These are phyloP conservation scores for Solanum appendiculatum DNA, from an alignment of 257 asterid genomes.

Conservation along the genomic window DNA sequence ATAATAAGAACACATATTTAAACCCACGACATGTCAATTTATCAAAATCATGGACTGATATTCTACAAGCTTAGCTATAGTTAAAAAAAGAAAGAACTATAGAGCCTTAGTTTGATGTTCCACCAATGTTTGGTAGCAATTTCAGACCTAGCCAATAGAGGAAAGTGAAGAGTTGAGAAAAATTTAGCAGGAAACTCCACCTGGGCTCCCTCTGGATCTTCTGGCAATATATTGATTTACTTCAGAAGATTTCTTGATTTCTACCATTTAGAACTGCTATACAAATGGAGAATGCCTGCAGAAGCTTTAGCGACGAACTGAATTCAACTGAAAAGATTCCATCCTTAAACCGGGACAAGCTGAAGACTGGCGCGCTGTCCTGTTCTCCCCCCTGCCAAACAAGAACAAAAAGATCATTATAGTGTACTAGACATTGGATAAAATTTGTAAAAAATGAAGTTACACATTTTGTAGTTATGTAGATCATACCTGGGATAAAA, in stretches of 20 bases:
- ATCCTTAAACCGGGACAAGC: conserved; percentile 43
- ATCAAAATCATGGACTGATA: background rate
- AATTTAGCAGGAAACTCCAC: conserved; percentile 28
- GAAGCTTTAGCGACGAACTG: conserved; percentile 38
- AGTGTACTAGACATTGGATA: background rate
- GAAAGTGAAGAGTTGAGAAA: conserved; percentile 30
- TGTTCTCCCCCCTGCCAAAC: conserved; percentile 33
- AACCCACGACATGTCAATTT: background rate
- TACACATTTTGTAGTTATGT: background rate
- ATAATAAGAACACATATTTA: background rate
- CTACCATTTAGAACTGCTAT: conserved; percentile 36
- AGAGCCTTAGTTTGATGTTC: background rate
- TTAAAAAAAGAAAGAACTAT: background rate
- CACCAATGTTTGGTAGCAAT: background rate
- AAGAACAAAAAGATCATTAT: background rate
- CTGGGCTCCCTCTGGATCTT: conserved; percentile 7
- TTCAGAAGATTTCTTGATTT: conserved; percentile 16
- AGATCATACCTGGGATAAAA: conserved; percentile 43
- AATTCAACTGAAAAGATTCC: conserved; percentile 61
- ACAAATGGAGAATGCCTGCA: conserved; percentile 64
- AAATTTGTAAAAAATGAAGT: background rate
- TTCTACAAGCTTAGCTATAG: background rate
- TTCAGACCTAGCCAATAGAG: conserved; percentile 41
- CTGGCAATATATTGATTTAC: conserved; percentile 6
- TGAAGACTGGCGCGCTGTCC: conserved; percentile 27